A percentile compares a stretch with the other conserved stretches of the same genome.
Conservation (phyloP, 2,329 filamentous ascomycete genomes). For the Ascochyta rabiei region DNA sequence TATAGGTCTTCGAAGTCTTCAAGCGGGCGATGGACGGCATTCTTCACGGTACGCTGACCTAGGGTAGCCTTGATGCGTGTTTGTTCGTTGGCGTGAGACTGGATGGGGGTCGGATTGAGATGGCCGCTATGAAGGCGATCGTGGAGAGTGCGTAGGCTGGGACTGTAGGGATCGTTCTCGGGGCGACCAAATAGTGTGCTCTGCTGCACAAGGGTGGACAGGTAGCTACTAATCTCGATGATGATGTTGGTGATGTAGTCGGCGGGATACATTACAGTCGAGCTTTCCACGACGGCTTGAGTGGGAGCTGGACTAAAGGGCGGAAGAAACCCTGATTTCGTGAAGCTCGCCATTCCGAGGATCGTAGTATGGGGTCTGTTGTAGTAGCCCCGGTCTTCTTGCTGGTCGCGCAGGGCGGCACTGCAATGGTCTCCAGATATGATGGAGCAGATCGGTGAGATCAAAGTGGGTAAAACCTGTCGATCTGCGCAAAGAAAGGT, state of each 20-base stretch:
- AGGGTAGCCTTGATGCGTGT: constrained; percentile 49
- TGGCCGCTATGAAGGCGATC: constrained; percentile 44
- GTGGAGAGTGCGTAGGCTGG: constrained; percentile 37
- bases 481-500: not conserved
- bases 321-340: constrained; percentile 4
- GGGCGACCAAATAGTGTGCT: constrained; percentile 18
- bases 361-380: not conserved
- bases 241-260: constrained; percentile 20
- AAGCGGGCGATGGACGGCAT: constrained; percentile 60
- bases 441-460: not conserved
- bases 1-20: constrained; percentile 45
- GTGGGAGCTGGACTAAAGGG: constrained; percentile 24
- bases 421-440: not conserved
- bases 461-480: not conserved
- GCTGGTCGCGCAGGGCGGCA: not conserved
- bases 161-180: constrained; percentile 29
- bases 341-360: not conserved
- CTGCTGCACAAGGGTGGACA: constrained; percentile 22
- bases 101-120: constrained; percentile 22
- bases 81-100: constrained; percentile 19
- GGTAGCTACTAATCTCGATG: constrained; percentile 19
- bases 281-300: constrained; percentile 17
- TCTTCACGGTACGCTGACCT: constrained; percentile 65
- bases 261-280: constrained; percentile 8
- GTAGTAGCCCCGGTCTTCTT: not conserved